Percentiles rank a stretch among this genome's conserved stretches.
Evolutionary conservation across 352 stramenopile species (phyloP).

Genomic region (Pythium apleroticum): DNA sequence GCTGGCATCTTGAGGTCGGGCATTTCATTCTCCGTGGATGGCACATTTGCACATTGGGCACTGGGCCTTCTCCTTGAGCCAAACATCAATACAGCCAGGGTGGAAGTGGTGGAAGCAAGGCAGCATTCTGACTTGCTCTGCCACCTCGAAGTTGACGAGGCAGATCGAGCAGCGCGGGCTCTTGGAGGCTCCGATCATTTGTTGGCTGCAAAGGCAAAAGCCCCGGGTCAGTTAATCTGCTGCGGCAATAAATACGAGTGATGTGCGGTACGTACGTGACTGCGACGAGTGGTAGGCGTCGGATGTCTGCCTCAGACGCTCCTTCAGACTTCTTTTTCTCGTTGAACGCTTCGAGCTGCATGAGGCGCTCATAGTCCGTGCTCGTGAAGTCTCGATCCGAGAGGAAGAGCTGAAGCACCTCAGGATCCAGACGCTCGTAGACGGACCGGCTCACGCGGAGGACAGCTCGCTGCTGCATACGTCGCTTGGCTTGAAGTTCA

Average conservation of each 20-base stretch:
- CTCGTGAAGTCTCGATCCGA: constrained; percentile 72
- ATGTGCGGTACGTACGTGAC: constrained; percentile 52
- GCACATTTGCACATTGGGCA: constrained; percentile 84
- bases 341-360: constrained; percentile 65
- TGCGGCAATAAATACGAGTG: constrained; percentile 3
- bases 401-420: constrained; percentile 60
- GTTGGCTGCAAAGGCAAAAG: constrained; percentile 35
- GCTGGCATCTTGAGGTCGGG: not conserved
- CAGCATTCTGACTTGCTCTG: constrained; percentile 54
- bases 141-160: constrained; percentile 48
- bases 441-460: constrained; percentile 63
- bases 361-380: constrained; percentile 69
- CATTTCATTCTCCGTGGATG: constrained; percentile 44
- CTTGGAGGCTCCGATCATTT: constrained; percentile 59
- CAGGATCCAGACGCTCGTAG: constrained; percentile 66
- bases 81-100: constrained; percentile 69
- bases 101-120: constrained; percentile 84
- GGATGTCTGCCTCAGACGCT: constrained; percentile 53
- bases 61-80: constrained; percentile 64
- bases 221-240: not conserved
- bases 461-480: constrained; percentile 29
- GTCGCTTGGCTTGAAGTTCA: constrained; percentile 31
- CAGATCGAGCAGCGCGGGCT: constrained; percentile 63
- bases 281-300: constrained; percentile 52
- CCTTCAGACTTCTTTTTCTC: constrained; percentile 50